Conservation (phyloP, 495 filamentous ascomycete genomes). For the Lasiosphaeris hirsuta region DNA sequence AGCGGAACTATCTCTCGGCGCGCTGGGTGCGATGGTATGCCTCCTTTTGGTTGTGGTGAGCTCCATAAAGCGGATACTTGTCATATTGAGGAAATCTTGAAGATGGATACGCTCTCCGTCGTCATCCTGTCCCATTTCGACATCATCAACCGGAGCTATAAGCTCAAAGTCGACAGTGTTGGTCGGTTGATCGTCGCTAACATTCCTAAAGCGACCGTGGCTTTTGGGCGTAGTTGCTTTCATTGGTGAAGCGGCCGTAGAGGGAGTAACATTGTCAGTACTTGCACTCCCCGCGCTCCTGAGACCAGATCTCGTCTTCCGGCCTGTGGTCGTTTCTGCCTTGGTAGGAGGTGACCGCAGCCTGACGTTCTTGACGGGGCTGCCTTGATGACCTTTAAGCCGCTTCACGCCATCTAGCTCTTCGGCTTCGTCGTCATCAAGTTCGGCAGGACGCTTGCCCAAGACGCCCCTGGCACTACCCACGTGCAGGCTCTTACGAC, state of each 20-base stretch:
- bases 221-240: slow-evolving; percentile 49
- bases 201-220: slow-evolving; percentile 50
- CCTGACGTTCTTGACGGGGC: slow-evolving; percentile 72
- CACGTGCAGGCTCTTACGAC: slow-evolving; percentile 72
- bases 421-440: slow-evolving; percentile 68
- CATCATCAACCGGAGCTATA: slow-evolving; percentile 29
- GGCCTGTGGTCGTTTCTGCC: slow-evolving; percentile 57
- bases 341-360: slow-evolving; percentile 65
- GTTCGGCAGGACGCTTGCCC: slow-evolving; percentile 69
- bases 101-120: slow-evolving; percentile 70
- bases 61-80: slow-evolving; percentile 96
- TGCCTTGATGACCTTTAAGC: slow-evolving; percentile 66
- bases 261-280: slow-evolving; percentile 36
- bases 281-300: slow-evolving; percentile 28
- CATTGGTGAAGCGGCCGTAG: slow-evolving; percentile 42
- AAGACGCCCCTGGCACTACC: slow-evolving; percentile 71
- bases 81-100: slow-evolving; percentile 91
- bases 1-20: slow-evolving; percentile 36
- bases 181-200: slow-evolving; percentile 38
- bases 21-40: slow-evolving; percentile 68
- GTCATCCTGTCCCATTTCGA: slow-evolving; percentile 40
- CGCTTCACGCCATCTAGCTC: slow-evolving; percentile 62
- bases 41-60: slow-evolving; percentile 85
- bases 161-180: slow-evolving; percentile 48
- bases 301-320: slow-evolving; percentile 51